These are phyloP conservation scores for Leishmania guyanensis DNA, from an alignment of 208 protist species.

Conservation along the genomic window DNA sequence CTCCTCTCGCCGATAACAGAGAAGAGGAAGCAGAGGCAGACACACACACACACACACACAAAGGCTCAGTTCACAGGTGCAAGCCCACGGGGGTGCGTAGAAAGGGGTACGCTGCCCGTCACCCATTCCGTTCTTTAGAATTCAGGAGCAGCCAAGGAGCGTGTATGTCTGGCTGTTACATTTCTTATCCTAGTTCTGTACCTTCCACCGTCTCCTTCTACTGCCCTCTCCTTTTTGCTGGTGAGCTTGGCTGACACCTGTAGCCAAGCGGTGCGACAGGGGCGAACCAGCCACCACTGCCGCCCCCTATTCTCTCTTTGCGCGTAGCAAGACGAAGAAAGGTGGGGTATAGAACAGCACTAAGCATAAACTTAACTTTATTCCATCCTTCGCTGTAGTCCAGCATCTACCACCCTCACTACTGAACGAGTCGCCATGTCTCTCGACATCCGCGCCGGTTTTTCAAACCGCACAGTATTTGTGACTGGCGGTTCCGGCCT, in stretches of 20 bases:
- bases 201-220: background rate
- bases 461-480: slow-evolving; percentile 69
- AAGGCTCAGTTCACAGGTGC: background rate
- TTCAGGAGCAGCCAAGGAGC: background rate
- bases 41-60: background rate
- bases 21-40: background rate
- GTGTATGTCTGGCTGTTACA: background rate
- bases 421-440: slow-evolving; percentile 37
- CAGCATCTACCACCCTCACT: background rate
- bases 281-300: background rate
- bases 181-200: background rate
- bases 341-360: background rate
- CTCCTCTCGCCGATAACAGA: background rate
- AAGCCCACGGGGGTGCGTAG: background rate
- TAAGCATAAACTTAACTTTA: slow-evolving; percentile 3
- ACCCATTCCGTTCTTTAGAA: background rate
- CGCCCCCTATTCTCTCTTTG: background rate
- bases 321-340: background rate
- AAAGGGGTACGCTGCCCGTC: background rate
- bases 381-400: background rate
- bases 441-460: slow-evolving; percentile 65
- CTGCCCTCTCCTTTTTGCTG: background rate
- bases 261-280: background rate
- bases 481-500: slow-evolving; percentile 87
- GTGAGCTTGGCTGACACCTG: background rate